These are phyloP conservation scores for Hygrophoropsis aurantiaca DNA, from an alignment of 768 basidiomycete species.

Conservation along the genomic window DNA sequence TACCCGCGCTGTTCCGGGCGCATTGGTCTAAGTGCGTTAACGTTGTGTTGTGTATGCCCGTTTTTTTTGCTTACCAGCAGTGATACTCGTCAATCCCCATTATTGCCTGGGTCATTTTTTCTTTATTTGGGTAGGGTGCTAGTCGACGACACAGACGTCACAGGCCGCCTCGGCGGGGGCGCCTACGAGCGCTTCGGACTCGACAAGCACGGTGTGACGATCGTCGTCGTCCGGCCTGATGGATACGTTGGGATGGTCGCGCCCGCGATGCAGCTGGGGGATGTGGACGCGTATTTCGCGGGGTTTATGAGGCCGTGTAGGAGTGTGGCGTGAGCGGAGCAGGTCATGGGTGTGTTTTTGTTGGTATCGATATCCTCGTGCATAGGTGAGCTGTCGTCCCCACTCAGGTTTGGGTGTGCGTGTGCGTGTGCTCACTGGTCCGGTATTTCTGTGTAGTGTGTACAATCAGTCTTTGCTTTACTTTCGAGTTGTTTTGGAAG, in stretches of 20 bases:
- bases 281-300: slow-evolving; percentile 50
- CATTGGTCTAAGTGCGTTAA: slow-evolving; percentile 44
- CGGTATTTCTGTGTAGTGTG: no score
- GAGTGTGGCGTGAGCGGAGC: no score
- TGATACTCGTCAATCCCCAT: no score
- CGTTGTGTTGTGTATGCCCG: not conserved
- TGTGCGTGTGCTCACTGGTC: no score
- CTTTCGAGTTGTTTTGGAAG: no score
- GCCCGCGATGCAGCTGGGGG: slow-evolving; percentile 22
- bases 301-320: slow-evolving; percentile 40
- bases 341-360: no score
- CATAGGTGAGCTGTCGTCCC: no score
- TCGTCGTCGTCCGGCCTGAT: slow-evolving; percentile 41
- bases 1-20: slow-evolving; percentile 34
- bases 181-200: slow-evolving; percentile 37
- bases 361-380: no score
- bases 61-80: no score
- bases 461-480: no score
- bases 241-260: slow-evolving; percentile 39
- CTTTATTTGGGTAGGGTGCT: slow-evolving; percentile 25
- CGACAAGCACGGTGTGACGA: slow-evolving; percentile 21
- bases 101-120: no score
- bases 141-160: slow-evolving; percentile 35
- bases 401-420: no score
- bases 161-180: slow-evolving; percentile 27